phyloP scores from a whole-genome alignment of 2,329 filamentous ascomycete genomes.

The Penicillium crustosum region DNA sequence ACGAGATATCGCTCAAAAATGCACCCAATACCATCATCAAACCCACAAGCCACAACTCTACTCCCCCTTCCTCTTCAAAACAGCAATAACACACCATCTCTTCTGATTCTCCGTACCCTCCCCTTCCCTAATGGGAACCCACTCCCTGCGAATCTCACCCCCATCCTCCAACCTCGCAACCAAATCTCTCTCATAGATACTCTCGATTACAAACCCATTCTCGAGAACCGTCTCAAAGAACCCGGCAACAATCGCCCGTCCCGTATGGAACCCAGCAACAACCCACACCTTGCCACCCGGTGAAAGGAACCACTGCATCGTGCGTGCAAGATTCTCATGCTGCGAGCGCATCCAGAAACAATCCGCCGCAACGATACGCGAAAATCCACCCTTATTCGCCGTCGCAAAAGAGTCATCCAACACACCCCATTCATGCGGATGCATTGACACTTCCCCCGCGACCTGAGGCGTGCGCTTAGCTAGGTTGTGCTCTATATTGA shows the following conservation, averaged over 20 bases:
- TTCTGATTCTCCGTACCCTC: slow-evolving; percentile 52
- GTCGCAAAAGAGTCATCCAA: slow-evolving; percentile 42
- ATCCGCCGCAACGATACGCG: slow-evolving; percentile 59
- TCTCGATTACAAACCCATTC: slow-evolving; percentile 51
- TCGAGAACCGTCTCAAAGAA: slow-evolving; percentile 54
- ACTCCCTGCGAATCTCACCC: slow-evolving; percentile 46
- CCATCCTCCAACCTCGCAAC: slow-evolving; percentile 39
- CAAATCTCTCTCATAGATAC: slow-evolving; percentile 57
- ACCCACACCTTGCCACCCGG: slow-evolving; percentile 45
- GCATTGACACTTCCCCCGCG: slow-evolving; percentile 34
- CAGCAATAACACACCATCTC: slow-evolving; percentile 58
- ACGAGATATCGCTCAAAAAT: not conserved
- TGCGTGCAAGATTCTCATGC: slow-evolving; percentile 56
- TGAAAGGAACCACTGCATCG: slow-evolving; percentile 58
- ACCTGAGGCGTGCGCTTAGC: slow-evolving; percentile 15
- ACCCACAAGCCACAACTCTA: slow-evolving; percentile 1
- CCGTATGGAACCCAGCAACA: slow-evolving; percentile 61
- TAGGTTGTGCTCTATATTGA: slow-evolving; percentile 52
- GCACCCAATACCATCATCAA: not conserved
- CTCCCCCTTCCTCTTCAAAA: slow-evolving; percentile 32
- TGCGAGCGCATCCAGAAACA: slow-evolving; percentile 61
- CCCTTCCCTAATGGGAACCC: slow-evolving; percentile 49
- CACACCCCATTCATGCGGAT: slow-evolving; percentile 58
- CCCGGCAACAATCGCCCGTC: slow-evolving; percentile 53
- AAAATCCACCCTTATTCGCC: slow-evolving; percentile 44